phyloP scores from a whole-genome alignment of 164 flowering plant genomes.

The Litsea cubeba region DNA sequence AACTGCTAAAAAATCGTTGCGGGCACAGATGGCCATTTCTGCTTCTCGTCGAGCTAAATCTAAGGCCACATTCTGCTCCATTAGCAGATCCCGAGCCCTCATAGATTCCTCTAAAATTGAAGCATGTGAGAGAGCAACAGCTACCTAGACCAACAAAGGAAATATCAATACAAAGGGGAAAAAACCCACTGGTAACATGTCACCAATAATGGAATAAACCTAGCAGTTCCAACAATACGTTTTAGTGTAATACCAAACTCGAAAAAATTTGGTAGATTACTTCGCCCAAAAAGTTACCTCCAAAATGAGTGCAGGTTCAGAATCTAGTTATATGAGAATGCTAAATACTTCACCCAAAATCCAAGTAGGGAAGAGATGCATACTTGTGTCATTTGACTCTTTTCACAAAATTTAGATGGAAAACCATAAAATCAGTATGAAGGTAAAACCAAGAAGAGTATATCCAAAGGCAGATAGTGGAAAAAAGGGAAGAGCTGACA shows the following conservation, averaged over 20 bases:
- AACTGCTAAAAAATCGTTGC: conserved; percentile 89
- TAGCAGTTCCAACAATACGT: neutral
- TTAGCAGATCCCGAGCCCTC: conserved; percentile 83
- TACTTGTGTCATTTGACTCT: neutral
- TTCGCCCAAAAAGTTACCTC: neutral
- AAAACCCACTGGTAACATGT: neutral
- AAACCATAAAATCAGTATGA: neutral
- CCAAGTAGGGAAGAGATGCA: neutral
- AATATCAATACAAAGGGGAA: neutral
- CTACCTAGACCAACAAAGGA: conserved; percentile 43
- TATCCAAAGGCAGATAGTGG: neutral
- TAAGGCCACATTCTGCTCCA: conserved; percentile 89
- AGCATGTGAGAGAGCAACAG: conserved; percentile 96
- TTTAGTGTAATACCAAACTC: neutral
- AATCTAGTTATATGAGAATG: neutral
- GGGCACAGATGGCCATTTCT: conserved; percentile 86
- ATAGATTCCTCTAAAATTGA: conserved; percentile 89
- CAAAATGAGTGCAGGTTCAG: neutral
- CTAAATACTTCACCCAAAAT: neutral
- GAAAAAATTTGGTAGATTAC: neutral
- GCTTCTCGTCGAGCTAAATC: conserved; percentile 89
- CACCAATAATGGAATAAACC: neutral
- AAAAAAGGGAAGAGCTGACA: neutral
- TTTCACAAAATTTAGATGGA: neutral
- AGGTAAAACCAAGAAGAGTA: neutral